Evolutionary conservation across 129 eudicot genomes (phyloP).

Genomic region (Scalesia atractyloides): DNA sequence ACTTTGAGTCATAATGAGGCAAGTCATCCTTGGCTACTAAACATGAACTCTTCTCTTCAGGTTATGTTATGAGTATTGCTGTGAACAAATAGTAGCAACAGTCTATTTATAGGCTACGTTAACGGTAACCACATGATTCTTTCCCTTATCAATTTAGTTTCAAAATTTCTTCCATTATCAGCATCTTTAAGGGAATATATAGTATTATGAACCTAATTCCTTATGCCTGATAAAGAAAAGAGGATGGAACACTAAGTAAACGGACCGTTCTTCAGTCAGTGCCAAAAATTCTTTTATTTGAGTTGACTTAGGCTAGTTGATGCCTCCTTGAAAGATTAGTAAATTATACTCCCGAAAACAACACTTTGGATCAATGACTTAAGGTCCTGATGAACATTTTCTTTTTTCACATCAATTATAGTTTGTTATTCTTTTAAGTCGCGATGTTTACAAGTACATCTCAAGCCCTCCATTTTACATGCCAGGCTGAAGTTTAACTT

Average conservation of each 20-base stretch:
- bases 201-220: too few species aligned
- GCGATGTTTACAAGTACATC: not conserved
- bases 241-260: not conserved
- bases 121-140: slow-evolving; percentile 6
- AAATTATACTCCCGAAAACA: not conserved
- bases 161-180: slow-evolving; percentile 7
- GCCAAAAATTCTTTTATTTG: slow-evolving; percentile 10
- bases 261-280: slow-evolving; percentile 1
- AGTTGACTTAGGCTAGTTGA: slow-evolving; percentile 13
- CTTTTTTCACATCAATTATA: not conserved
- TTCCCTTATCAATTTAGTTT: slow-evolving; percentile 8
- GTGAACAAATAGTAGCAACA: not conserved
- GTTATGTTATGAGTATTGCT: slow-evolving; percentile 3
- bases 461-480: too few species aligned
- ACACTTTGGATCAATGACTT: not conserved
- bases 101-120: slow-evolving; percentile 17
- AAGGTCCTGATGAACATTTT: not conserved
- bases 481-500: too few species aligned
- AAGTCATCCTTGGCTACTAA: slow-evolving; percentile 45
- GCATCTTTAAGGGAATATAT: slow-evolving; percentile 22
- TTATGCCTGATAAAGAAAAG: too few species aligned
- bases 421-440: not conserved
- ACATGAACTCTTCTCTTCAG: slow-evolving; percentile 25
- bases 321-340: too few species aligned
- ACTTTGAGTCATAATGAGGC: slow-evolving; percentile 3